Evolutionary conservation across 805 yeast species (phyloP), one percentile per base, ranked within the genome.

Genomic region (Barnettozyma botsteinii): DNA sequence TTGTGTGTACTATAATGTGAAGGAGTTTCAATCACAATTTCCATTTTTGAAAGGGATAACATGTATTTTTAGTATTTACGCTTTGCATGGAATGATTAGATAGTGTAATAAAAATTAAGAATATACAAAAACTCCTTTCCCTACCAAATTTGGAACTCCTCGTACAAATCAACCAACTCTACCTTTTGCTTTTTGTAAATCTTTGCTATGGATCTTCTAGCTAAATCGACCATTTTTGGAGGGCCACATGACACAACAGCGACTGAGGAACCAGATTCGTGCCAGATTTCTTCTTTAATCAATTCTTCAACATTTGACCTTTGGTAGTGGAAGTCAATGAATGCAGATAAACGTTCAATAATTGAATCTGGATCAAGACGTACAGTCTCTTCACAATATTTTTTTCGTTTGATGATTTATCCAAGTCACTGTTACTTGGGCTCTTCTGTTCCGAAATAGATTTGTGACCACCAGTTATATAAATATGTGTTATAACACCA

Each of bases 141-240:
- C 31, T 53, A 79, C 94, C 95, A 85, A 12, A 72, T 67, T 61
- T 82, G 87, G 35, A 81, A 69, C 53, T 83, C 89, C 56, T 86
- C 95, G 53, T 68, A 79, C 52, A 79, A 79, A 45, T 81, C 89
- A 15, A 84, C 72, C 89, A 15, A 84, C 72, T 32, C 84, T 69
- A 35, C 70, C 64, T 13, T 67, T 56, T 38, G 62, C 60, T 22
- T 59, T 46, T 25, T 65, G 60, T 37, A 77, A 55, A 41, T 70
- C 31, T 63, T 47, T 0, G 72, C 65, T 4, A 79, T 71, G 1
- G 43, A 15, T 4, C 62, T 54, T 53, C 91, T 69, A 17, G 78
- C 48, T 3, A 62, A 68, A 51, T 80, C 88, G 48, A 70, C 78
- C 70, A 79, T 70, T 5, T 57, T 38, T 25, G 76, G 70, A 35